Base-by-base conservation (phyloP, 2,329 filamentous ascomycete genomes). In the Annulohypoxylon truncatum region DNA sequence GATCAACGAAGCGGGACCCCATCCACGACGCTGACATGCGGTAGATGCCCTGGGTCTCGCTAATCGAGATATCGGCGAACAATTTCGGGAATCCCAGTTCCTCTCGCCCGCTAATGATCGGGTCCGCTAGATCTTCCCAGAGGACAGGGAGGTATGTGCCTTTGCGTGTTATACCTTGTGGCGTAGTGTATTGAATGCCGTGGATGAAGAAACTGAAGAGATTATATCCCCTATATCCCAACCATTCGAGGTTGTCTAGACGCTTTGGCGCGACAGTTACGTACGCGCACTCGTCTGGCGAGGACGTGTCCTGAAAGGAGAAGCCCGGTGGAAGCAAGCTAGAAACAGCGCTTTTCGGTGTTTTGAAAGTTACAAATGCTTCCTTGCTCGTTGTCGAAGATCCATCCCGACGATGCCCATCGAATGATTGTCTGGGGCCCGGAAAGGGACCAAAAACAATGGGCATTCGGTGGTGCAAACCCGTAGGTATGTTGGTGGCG, bases 71-170 rank as follows among this genome's bases (percentile, higher is more conserved):
- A n/a, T 63, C 61, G 7, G 61, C 61, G 15, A 57, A 63, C 1
- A 63, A 29, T 31, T 63, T 63, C 22, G 61, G 61, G 28, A 18
- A 63, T 13, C 61, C 61, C 8, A 63, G 28, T 24, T 63, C 61
- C 13, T 63, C 61, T 6, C 61, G 38, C 4, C 61, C 61, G 20
- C 61, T 63, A 13, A 63, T 63, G 4, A 63, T 63, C 13, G 61
- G 61, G 29, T 63, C 61, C 31, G 61, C 53, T 15, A 63, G 13
- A 13, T 63, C 31, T 24, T 63, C 61, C 61, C 61, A 63, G 3
- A 63, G 61, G 3, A 63, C 61, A n/a, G 61, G 61, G 8, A 63
- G 47, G 33, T 46, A 63, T n/a, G 61, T 58, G 12, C 61, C 61
- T 18, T 52, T 42, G 31, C 47, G 47, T n/a, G n/a, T 18, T 42